Evolutionary conservation across 345 rosid species (phyloP).

Genomic region (Salix koriyanagi): DNA sequence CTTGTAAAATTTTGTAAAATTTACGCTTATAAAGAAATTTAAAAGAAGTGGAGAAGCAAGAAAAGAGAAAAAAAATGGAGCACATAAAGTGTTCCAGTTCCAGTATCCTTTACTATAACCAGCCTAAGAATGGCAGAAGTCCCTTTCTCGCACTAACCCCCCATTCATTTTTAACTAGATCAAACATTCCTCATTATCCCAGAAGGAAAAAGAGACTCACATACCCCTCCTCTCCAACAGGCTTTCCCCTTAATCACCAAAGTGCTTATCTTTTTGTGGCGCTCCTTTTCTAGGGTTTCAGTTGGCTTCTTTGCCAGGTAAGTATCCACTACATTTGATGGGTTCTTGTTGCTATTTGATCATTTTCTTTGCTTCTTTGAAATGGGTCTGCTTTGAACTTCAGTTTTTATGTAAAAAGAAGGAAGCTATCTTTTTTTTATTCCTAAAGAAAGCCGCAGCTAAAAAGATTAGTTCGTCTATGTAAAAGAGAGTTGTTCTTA

Average conservation of each 20-base stretch:
- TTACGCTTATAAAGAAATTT: background rate
- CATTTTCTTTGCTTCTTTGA: background rate
- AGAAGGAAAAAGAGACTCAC: background rate
- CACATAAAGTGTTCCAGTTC: constrained; percentile 11
- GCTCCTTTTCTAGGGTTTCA: constrained; percentile 22
- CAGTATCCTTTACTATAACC: constrained; percentile 11
- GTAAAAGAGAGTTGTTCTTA: background rate
- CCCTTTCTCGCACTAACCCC: background rate
- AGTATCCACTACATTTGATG: constrained; percentile 7
- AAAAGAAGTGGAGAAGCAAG: background rate
- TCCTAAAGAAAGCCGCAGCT: background rate
- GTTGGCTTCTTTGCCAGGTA: constrained; percentile 17
- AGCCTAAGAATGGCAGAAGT: constrained; percentile 17
- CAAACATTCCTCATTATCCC: constrained; percentile 3
- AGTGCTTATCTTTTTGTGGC: background rate
- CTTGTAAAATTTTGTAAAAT: background rate
- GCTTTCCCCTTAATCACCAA: background rate
- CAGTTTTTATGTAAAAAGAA: too few relatives aligned
- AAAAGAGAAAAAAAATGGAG: constrained; percentile 24
- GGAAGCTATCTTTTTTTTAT: background rate
- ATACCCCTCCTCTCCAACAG: background rate
- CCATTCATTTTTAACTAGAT: background rate
- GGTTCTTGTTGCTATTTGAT: background rate
- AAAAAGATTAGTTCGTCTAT: background rate
- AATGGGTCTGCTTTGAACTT: background rate